Base-by-base conservation (phyloP, 257 asterid genomes). In the Orobanche coerulescens region DNA sequence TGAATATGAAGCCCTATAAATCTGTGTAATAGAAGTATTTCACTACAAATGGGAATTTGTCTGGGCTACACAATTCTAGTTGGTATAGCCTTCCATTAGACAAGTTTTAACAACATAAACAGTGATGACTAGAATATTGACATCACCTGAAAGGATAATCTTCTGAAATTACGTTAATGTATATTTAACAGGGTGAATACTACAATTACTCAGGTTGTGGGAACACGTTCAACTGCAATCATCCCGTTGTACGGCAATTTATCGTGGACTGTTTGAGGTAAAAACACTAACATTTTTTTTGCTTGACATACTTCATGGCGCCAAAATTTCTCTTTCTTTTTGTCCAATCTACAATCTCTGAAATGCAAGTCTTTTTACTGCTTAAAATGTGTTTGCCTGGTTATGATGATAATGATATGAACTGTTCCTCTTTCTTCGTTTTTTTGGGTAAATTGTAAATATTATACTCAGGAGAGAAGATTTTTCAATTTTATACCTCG, bases 141-240 rank as follows among this genome's bases (percentile, higher is more conserved):
- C 30, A 26, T 51, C 36, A 9, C 59, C 54, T 64, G 53, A 13
- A 40, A 47, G 33, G 26, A 48, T 31, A 24, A 55, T 30, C 61
- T 6, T 47, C 65, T 71, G 55, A 62, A 36, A 28, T 69, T 40
- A 52, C 31, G 46, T 55, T 46, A 53, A 18, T 47, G 48, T 58
- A 44, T 75, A 50, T 49, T 73, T 65, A 33, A 66, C 90, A 91
- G 98, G 98, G 98, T 64, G 97, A 93, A 69, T 93, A 78, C 73
- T 93, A 93, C 78, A 93, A 93, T 74, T 93, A 93, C 78, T 86
- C 98, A 58, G 98, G 98, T 61, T 93, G 98, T 73, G 98, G 98
- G 73, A 93, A 93, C 69, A 93, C 98, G 53, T 79, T 93, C 86
- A 93, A 89, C 78, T 89, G 98, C 87, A 93, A 93, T 72, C 96